Conservation (phyloP, 2,329 filamentous ascomycete species). For the Chaetomiaceae sp. region DNA sequence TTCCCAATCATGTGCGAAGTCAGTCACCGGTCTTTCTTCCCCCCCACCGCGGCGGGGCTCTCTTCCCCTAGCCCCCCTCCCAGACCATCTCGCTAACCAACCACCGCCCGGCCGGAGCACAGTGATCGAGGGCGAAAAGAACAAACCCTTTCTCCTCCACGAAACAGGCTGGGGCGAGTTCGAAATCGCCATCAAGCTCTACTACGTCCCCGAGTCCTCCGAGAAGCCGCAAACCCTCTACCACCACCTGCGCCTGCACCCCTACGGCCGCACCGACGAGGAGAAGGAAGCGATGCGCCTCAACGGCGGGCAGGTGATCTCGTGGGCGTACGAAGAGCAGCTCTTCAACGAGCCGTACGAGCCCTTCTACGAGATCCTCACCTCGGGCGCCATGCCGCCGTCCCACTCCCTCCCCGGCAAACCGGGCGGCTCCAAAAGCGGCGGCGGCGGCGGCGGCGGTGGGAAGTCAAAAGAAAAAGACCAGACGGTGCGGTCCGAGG, state of each 20-base stretch:
- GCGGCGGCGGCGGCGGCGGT: conserved; percentile 2
- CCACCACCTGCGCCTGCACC: conserved; percentile 86
- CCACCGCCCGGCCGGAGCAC: too few relatives aligned
- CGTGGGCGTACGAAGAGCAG: conserved; percentile 87
- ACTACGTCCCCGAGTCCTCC: conserved; percentile 79
- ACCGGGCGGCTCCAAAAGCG: background rate
- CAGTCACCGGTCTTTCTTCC: conserved; percentile 31
- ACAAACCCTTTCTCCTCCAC: conserved; percentile 72
- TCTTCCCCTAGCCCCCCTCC: background rate
- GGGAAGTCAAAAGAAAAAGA: conserved; percentile 44
- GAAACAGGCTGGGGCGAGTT: conserved; percentile 99
- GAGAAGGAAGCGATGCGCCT: conserved; percentile 58
- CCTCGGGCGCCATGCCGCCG: conserved; percentile 58
- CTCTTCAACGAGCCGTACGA: conserved; percentile 97
- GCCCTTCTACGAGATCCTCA: conserved; percentile 83
- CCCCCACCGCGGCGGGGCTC: too few relatives aligned
- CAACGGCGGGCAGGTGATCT: conserved; percentile 61
- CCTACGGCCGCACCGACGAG: conserved; percentile 78
- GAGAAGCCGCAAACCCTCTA: conserved; percentile 97
- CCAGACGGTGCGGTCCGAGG: conserved; percentile 39
- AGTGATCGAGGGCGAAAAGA: conserved; percentile 67
- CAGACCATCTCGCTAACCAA: background rate
- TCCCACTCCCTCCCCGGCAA: conserved; percentile 28
- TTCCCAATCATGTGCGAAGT: conserved; percentile 83
- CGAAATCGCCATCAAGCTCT: conserved; percentile 90